A percentile compares a stretch with the other conserved stretches of the same genome.
These are phyloP conservation scores for Epichloe sibirici DNA, from an alignment of 2,329 filamentous ascomycete genomes.

Conservation along the genomic window DNA sequence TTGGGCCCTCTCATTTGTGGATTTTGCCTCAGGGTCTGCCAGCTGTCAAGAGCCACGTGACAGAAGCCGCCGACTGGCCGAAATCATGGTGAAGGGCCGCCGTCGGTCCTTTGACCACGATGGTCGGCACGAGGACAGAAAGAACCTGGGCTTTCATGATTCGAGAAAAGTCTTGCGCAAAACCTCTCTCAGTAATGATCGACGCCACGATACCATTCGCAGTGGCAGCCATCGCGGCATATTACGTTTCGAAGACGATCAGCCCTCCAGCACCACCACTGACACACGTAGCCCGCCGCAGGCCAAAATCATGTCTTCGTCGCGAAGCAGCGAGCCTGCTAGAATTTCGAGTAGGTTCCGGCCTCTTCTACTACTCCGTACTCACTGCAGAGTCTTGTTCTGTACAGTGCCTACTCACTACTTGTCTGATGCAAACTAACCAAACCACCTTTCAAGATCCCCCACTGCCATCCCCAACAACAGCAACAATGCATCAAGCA, in stretches of 20 bases:
- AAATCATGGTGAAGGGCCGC: neutral
- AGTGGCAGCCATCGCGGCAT: neutral
- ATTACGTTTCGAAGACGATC: neutral
- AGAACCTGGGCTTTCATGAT: neutral
- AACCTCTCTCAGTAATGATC: neutral
- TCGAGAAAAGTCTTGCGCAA: neutral
- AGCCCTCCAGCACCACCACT: neutral
- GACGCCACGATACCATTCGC: neutral
- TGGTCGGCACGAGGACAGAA: neutral
- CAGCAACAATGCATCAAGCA: conserved; percentile 1
- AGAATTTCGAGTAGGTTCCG: neutral
- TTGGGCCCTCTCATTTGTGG: neutral
- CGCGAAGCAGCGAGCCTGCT: neutral
- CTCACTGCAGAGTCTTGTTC: no score
- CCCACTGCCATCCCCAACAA: neutral
- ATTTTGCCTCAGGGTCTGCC: neutral
- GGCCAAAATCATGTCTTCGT: neutral
- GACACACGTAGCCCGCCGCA: neutral
- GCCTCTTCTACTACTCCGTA: neutral
- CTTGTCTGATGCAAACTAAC: neutral
- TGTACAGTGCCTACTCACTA: no score
- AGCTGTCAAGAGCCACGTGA: neutral
- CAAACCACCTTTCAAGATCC: neutral
- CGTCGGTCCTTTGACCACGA: neutral
- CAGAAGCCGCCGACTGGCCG: neutral